phyloP scores from a whole-genome alignment of 306 rosid species.

The Cicer judaicum region DNA sequence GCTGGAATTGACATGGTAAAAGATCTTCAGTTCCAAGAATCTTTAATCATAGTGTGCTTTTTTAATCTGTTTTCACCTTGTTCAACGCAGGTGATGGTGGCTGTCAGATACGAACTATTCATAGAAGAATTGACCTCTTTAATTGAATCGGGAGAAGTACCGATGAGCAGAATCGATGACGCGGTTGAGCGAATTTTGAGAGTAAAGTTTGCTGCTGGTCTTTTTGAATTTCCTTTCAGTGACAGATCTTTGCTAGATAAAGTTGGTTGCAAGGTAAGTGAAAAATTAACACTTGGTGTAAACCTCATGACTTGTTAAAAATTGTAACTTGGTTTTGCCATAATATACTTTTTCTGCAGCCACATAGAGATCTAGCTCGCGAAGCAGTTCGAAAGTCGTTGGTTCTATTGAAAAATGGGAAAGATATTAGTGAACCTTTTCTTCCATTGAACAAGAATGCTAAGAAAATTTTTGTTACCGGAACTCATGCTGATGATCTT shows the following conservation, averaged over 20 bases:
- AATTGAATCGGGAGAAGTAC: constrained; percentile 69
- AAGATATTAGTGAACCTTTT: constrained; percentile 62
- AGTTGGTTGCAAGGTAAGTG: constrained; percentile 86
- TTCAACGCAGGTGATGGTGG: constrained; percentile 80
- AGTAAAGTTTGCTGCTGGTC: constrained; percentile 81
- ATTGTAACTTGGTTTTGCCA: constrained; percentile 2
- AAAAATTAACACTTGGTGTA: constrained; percentile 25
- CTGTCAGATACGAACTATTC: constrained; percentile 56
- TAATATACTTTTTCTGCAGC: constrained; percentile 50
- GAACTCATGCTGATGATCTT: constrained; percentile 83
- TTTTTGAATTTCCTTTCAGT: constrained; percentile 73
- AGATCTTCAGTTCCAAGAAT: constrained; percentile 32
- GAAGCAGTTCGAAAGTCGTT: constrained; percentile 88
- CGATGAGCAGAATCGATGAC: constrained; percentile 74
- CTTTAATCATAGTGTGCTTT: neutral
- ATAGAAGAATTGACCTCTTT: constrained; percentile 59
- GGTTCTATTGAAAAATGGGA: constrained; percentile 89
- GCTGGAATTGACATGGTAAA: constrained; percentile 92
- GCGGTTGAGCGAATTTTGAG: constrained; percentile 84
- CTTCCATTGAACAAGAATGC: constrained; percentile 77
- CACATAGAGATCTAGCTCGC: constrained; percentile 81
- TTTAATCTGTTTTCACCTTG: constrained; percentile 18
- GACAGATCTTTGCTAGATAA: constrained; percentile 72
- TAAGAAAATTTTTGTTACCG: constrained; percentile 74
- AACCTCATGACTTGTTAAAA: neutral